Base-by-base conservation (phyloP, 1,139 yeast genomes). In the Saccharomycopsis phalli region DNA sequence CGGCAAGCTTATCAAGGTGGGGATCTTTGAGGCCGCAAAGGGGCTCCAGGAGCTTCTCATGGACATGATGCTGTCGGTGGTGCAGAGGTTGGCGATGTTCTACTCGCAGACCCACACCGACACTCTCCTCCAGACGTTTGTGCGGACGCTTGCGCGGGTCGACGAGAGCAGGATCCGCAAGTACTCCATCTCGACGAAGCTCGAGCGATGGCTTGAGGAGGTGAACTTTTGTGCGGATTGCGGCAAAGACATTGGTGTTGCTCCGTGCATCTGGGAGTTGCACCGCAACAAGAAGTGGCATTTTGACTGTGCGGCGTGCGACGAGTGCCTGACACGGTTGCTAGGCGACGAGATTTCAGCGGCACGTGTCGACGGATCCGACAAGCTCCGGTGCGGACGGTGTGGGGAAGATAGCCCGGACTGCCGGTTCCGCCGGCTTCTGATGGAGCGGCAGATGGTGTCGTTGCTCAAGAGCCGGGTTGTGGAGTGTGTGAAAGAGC, bases 181-280 rank as follows among this genome's bases (percentile, higher is more conserved):
- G 26, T 42, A 36, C 33, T 29, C 33, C 18, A 34, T 42, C 7
- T 36, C 38, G n/a, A 18, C 8, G 20, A 42, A 40, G 23, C 23
- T 42, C n/a, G 38, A 39, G 31, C 22, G 23, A n/a, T 42, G 46
- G 46, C 13, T 36, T 2, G 25, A 17, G 4, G 46, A 42, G 31
- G 19, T 31, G 4, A 27, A 31, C 8, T 25, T 17, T 2, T 42
- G 46, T 25, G 29, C 31, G 3, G 29, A 20, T 7, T 42, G 46
- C 21, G 17, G 14, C 7, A 39, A 30, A 25, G 26, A 33, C 22
- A 42, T 42, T n/a, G 26, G 21, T 2, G 13, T 34, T 5, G 36
- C 32, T 20, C 25, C 41, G 8, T 39, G 43, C 36, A 20, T 42
- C 14, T 14, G 23, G 23, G 46, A 42, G 18, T n/a, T 23, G 10